Conservation (phyloP, 2,329 filamentous ascomycete genomes). For the Aspergillus ruber region DNA sequence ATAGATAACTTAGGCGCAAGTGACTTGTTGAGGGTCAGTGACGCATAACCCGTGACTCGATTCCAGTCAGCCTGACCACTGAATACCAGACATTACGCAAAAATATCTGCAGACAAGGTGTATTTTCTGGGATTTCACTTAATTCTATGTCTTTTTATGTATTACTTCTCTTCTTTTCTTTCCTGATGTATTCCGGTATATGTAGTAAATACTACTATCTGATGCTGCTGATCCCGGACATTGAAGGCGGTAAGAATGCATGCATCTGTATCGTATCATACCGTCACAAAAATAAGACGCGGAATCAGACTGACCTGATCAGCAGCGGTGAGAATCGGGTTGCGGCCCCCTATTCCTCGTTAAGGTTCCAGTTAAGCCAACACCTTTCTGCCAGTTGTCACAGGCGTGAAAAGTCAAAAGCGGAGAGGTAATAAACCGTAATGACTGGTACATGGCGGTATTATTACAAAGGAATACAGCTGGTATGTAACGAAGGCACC, state of each 20-base stretch:
- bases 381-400: background rate
- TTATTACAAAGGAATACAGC: background rate
- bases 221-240: background rate
- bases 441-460: background rate
- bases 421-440: background rate
- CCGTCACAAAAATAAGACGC: background rate
- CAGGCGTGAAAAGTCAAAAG: background rate
- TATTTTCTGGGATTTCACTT: background rate
- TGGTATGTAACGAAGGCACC: background rate
- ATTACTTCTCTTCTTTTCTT: background rate
- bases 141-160: background rate
- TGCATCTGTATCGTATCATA: background rate
- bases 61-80: background rate
- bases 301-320: background rate
- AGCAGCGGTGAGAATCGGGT: background rate
- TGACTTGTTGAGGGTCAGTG: constrained; percentile 24
- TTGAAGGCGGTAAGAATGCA: background rate
- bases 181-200: background rate
- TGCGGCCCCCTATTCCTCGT: background rate
- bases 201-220: background rate
- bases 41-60: constrained; percentile 41
- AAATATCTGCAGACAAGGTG: background rate
- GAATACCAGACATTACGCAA: background rate
- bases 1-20: constrained; percentile 2
- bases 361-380: background rate